Percentiles rank a stretch among this genome's conserved stretches.
Conservation (phyloP, 2,329 filamentous ascomycete species). For the Calonectria pauciramosa region DNA sequence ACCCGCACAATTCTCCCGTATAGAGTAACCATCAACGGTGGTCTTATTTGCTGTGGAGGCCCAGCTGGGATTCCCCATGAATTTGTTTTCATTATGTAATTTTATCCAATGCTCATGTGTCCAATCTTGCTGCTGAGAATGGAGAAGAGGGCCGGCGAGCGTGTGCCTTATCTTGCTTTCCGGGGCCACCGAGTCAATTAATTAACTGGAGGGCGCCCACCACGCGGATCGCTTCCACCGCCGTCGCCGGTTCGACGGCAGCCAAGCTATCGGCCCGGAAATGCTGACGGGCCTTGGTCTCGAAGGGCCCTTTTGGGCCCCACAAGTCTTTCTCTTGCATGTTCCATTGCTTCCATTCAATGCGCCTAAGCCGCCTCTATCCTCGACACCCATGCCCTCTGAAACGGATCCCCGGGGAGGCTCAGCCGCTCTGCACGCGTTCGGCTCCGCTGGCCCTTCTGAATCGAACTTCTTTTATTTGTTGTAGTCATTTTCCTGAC, state of each 20-base stretch:
- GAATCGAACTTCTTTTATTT: not conserved
- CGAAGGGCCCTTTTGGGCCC: not conserved
- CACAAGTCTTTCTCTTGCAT: not conserved
- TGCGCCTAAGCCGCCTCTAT: not conserved
- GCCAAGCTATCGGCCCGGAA: constrained; percentile 3
- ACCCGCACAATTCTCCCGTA: not conserved
- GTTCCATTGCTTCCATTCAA: constrained; percentile 8
- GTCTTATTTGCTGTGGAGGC: constrained; percentile 10
- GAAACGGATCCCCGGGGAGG: not conserved
- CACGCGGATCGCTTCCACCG: not conserved
- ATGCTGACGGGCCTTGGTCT: constrained; percentile 1
- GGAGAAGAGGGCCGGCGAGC: not conserved
- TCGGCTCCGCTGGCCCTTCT: not conserved
- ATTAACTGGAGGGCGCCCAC: not conserved
- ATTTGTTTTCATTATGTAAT: constrained; percentile 15
- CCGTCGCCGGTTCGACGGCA: not conserved
- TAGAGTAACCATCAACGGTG: constrained; percentile 3
- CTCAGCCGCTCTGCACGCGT: not conserved
- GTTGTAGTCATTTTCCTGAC: constrained; percentile 4
- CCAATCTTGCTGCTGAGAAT: not conserved
- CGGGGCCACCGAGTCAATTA: constrained; percentile 5
- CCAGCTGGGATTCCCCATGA: constrained; percentile 8
- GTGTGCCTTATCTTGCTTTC: constrained; percentile 6
- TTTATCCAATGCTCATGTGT: not conserved
- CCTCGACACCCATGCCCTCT: not conserved